Conservation (phyloP, 768 basidiomycete species). For the Russula olivacea region DNA sequence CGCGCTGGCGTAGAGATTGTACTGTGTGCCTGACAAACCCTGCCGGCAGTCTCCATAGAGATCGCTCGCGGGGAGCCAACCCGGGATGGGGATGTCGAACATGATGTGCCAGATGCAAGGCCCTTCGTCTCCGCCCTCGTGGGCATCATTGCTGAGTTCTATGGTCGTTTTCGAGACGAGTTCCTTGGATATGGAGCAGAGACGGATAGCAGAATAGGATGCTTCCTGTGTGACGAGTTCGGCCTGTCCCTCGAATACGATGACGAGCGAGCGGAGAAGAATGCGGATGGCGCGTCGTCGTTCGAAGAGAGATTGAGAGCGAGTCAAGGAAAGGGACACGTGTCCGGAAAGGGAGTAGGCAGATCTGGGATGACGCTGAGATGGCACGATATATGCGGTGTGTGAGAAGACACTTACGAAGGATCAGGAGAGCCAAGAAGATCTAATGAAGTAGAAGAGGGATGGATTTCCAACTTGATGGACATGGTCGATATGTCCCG, state of each 20-base stretch:
- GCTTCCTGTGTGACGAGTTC: slow-evolving; percentile 60
- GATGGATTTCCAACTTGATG: slow-evolving; percentile 57
- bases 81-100: slow-evolving; percentile 81
- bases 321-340: slow-evolving; percentile 56
- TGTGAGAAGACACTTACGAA: slow-evolving; percentile 42
- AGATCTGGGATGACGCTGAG: slow-evolving; percentile 43
- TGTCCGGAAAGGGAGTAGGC: slow-evolving; percentile 86
- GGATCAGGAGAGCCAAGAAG: slow-evolving; percentile 66
- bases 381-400: slow-evolving; percentile 3
- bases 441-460: slow-evolving; percentile 50
- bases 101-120: slow-evolving; percentile 69
- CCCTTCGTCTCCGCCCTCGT: slow-evolving; percentile 44
- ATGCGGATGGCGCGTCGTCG: slow-evolving; percentile 45
- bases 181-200: slow-evolving; percentile 62
- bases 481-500: slow-evolving; percentile 44
- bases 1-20: slow-evolving; percentile 62
- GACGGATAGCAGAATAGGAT: slow-evolving; percentile 63
- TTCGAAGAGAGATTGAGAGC: slow-evolving; percentile 52
- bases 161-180: slow-evolving; percentile 49
- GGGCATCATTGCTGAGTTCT: slow-evolving; percentile 59
- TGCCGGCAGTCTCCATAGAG: slow-evolving; percentile 40
- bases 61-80: slow-evolving; percentile 72
- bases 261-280: slow-evolving; percentile 59
- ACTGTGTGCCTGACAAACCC: slow-evolving; percentile 50
- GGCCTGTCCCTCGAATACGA: slow-evolving; percentile 83